Base-by-base conservation (phyloP, 352 stramenopile genomes). In the Phytopythium litorale region DNA sequence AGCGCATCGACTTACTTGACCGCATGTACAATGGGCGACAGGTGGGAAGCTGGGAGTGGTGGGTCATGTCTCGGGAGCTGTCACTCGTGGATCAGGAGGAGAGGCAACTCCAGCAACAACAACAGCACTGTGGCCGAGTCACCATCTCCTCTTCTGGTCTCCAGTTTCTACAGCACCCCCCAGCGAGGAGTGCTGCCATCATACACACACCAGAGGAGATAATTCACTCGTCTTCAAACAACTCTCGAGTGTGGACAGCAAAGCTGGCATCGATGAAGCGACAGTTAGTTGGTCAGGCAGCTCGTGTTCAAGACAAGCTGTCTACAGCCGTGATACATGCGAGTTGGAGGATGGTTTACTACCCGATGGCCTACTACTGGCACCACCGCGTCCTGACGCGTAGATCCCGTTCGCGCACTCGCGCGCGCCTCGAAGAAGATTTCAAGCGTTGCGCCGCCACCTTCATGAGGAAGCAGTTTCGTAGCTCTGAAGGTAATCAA, bases 301-400 rank as follows among this genome's bases (percentile, higher is more conserved):
- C 3, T n/a, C 18, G 21, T 21, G 33, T 4, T 8, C 32, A 8
- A 30, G 7, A 3, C 4, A 58, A 46, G 16, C 3, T 58, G 4
- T 19, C 21, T 6, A 35, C 1, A 12, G 6, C 46, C 9, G 46
- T 16, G 5, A 13, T 12, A 6, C 9, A 7, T 33, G 46, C 15
- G 28, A 35, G 32, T 13, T 58, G 52, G 52, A n/a, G 52, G 3
- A n/a, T 21, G 19, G 8, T 28, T 13, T 46, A 58, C 19, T 58
- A 35, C 52, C 52, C 52, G n/a, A 46, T 18, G 9, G 52, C 52
- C 0, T 58, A 58, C 23, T 58, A 58, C n/a, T 58, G 28, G 52
- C 52, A 58, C 8, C 52, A 58, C 33, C 52, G 52, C n/a, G 21
- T 58, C 11, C 19, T 25, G 28, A n/a, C 28, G 9, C 32, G 19